phyloP scores from a whole-genome alignment of 2,329 filamentous ascomycete species.

The Hypoxylon sp. region DNA sequence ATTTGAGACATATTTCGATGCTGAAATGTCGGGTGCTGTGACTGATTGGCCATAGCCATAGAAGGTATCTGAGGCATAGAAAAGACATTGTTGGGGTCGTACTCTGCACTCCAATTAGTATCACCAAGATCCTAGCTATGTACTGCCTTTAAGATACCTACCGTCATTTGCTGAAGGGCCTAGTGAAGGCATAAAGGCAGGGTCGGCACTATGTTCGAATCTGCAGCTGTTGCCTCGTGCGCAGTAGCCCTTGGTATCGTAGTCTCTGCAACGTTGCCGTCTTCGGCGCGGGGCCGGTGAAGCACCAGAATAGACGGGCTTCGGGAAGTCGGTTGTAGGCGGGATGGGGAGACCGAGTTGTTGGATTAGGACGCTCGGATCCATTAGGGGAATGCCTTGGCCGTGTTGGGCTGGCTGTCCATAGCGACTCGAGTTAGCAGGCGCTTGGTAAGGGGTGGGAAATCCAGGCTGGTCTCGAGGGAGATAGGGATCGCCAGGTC shows the following conservation, averaged over 20 bases:
- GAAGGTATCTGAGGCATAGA: slow-evolving; percentile 30
- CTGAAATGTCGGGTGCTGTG: slow-evolving; percentile 25
- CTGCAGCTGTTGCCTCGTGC: slow-evolving; percentile 70
- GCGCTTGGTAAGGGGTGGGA: slow-evolving; percentile 12
- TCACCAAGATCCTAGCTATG: not conserved
- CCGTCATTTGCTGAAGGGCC: slow-evolving; percentile 47
- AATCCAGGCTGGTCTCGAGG: slow-evolving; percentile 43
- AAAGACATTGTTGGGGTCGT: slow-evolving; percentile 63
- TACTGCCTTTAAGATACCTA: slow-evolving; percentile 27
- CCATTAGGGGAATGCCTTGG: slow-evolving; percentile 56
- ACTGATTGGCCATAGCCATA: slow-evolving; percentile 24
- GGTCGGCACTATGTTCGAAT: slow-evolving; percentile 71
- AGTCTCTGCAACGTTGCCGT: slow-evolving; percentile 69
- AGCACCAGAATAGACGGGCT: slow-evolving; percentile 43
- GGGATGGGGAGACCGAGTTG: slow-evolving; percentile 60
- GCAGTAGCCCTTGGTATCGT: slow-evolving; percentile 77
- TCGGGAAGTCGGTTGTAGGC: slow-evolving; percentile 49
- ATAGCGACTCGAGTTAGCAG: slow-evolving; percentile 26
- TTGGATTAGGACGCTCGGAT: slow-evolving; percentile 68
- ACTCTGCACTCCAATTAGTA: slow-evolving; percentile 52
- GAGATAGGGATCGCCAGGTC: slow-evolving; percentile 45
- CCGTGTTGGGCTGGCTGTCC: slow-evolving; percentile 32
- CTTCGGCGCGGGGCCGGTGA: slow-evolving; percentile 44
- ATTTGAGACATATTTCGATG: slow-evolving; percentile 21
- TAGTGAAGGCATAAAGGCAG: slow-evolving; percentile 49